These are phyloP conservation scores for Aspergillus pseudoglaucus DNA, from an alignment of 2,329 filamentous ascomycete genomes.

Conservation along the genomic window DNA sequence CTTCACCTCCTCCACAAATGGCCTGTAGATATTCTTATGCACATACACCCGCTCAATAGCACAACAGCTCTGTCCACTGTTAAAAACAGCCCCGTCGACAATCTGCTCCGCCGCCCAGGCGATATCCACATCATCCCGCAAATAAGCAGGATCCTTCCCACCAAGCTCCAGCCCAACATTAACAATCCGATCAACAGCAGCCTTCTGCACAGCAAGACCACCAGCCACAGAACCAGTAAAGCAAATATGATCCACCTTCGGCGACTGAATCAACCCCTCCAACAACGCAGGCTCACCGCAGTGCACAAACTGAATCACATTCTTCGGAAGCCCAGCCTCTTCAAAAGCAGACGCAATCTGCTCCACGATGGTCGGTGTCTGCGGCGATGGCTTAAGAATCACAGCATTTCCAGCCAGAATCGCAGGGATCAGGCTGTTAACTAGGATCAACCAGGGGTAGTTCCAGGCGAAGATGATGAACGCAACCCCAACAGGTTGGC, in stretches of 20 bases:
- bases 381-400: constrained; percentile 89
- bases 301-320: constrained; percentile 90
- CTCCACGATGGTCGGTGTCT: constrained; percentile 88
- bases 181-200: constrained; percentile 75
- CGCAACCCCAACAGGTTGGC: constrained; percentile 79
- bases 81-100: constrained; percentile 93
- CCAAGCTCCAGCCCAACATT: constrained; percentile 86
- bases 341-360: constrained; percentile 69
- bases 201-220: constrained; percentile 76
- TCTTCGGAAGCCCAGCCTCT: constrained; percentile 71
- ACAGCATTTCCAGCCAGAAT: constrained; percentile 84
- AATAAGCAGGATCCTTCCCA: constrained; percentile 90
- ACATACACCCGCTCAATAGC: constrained; percentile 90
- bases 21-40: constrained; percentile 73
- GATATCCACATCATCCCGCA: constrained; percentile 77
- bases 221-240: constrained; percentile 92
- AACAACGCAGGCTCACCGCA: constrained; percentile 71
- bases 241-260: constrained; percentile 72
- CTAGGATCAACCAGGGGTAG: constrained; percentile 88
- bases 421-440: constrained; percentile 91
- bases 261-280: constrained; percentile 69
- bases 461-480: constrained; percentile 95
- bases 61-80: constrained; percentile 97
- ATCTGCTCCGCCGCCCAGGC: constrained; percentile 91
- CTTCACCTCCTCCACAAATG: constrained; percentile 72